Conservation (phyloP, 331 rosid species). For the Quercus tomentella region DNA sequence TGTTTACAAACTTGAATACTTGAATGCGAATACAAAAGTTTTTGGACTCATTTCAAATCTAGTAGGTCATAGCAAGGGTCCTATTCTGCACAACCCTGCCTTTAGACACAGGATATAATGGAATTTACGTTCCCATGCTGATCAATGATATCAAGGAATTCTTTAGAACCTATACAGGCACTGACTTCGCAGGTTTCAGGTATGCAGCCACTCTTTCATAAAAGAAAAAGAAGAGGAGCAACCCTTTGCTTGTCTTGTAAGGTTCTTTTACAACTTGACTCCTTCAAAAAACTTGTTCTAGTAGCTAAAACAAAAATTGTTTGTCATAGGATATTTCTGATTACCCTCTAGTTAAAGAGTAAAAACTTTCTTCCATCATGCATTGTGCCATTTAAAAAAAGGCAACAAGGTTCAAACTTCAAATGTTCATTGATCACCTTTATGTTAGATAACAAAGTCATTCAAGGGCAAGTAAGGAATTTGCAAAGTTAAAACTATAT, state of each 20-base stretch:
- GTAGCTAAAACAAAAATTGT: too few species aligned
- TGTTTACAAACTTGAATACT: too few species aligned
- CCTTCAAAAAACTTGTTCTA: neutral
- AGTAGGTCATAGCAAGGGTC: slow-evolving; percentile 48
- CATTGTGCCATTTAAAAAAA: too few species aligned
- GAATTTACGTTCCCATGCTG: slow-evolving; percentile 43
- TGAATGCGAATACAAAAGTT: slow-evolving; percentile 34
- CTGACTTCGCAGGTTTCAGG: slow-evolving; percentile 39
- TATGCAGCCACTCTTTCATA: neutral
- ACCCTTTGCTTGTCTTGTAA: neutral
- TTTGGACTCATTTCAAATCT: slow-evolving; percentile 50
- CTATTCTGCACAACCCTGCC: slow-evolving; percentile 42
- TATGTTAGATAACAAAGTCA: too few species aligned
- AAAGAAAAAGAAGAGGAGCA: neutral
- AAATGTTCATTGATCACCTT: too few species aligned
- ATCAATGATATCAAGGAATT: slow-evolving; percentile 41
- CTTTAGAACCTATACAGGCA: slow-evolving; percentile 28
- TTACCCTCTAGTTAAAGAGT: too few species aligned
- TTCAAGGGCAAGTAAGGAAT: too few species aligned
- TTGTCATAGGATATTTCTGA: too few species aligned
- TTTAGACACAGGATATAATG: slow-evolving; percentile 35
- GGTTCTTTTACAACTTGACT: neutral
- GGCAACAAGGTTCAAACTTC: too few species aligned
- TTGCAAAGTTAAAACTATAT: too few species aligned
- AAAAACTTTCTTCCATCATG: too few species aligned